Conservation (phyloP, 176 grass and related monocot species). For the Saccharum spontaneum region DNA sequence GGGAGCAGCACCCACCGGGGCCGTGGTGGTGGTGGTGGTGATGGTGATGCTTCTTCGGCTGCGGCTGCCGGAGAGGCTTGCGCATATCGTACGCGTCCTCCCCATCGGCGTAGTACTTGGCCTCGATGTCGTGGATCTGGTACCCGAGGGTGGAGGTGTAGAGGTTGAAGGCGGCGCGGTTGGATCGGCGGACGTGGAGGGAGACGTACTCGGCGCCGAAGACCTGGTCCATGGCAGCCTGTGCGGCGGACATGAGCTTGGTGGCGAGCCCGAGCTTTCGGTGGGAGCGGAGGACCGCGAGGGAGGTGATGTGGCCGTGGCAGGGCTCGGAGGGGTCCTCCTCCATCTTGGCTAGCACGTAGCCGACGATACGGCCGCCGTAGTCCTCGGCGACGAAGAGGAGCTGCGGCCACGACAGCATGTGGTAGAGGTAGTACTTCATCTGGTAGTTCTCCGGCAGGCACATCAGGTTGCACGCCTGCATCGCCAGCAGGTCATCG, state of each 20-base stretch:
- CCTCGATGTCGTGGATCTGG: constrained; percentile 84
- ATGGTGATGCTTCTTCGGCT: constrained; percentile 57
- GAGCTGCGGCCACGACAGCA: constrained; percentile 98
- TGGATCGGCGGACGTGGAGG: constrained; percentile 88
- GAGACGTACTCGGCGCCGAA: constrained; percentile 95
- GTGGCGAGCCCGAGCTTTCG: constrained; percentile 96
- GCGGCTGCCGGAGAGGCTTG: constrained; percentile 49
- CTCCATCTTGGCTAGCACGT: constrained; percentile 99
- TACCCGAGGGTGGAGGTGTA: constrained; percentile 87
- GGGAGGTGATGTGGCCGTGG: constrained; percentile 98
- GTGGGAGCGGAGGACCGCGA: constrained; percentile 95
- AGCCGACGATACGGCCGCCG: constrained; percentile 91
- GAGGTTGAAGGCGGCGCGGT: constrained; percentile 86
- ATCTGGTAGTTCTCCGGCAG: constrained; percentile 99
- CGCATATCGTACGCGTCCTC: constrained; percentile 89
- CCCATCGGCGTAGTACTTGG: constrained; percentile 89
- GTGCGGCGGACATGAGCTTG: constrained; percentile 95
- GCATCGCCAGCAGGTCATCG: constrained; percentile 94
- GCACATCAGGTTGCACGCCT: constrained; percentile 99
- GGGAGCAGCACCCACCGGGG: constrained; percentile 63
- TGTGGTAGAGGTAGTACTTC: constrained; percentile 99
- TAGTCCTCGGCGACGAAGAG: constrained; percentile 98
- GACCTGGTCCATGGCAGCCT: constrained; percentile 95
- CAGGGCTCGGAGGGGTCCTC: constrained; percentile 97
- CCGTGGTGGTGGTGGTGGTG: constrained; percentile 59